Conservation (phyloP, 164 flowering plant species). For the Nymphaea colorata region DNA sequence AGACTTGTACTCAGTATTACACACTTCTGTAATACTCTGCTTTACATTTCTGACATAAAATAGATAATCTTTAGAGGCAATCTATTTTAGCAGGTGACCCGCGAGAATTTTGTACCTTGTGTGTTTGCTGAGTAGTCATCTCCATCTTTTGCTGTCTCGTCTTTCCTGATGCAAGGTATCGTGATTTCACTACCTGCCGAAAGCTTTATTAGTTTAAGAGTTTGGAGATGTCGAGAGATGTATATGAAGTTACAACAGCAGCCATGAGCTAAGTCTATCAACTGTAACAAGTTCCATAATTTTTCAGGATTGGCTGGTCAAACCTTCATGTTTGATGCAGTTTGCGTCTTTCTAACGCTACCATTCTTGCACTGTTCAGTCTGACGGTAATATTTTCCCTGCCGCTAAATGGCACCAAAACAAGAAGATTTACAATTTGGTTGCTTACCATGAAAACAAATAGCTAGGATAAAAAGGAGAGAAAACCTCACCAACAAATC, state of each 20-base stretch:
- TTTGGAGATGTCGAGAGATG: background rate
- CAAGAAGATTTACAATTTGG: background rate
- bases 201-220: too few species aligned
- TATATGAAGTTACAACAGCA: background rate
- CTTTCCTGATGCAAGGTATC: background rate
- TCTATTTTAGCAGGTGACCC: background rate
- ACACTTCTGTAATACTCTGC: too few species aligned
- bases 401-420: background rate
- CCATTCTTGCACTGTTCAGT: background rate
- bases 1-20: too few species aligned
- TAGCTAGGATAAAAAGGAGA: background rate
- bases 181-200: background rate
- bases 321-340: background rate
- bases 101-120: background rate
- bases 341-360: background rate
- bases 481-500: background rate
- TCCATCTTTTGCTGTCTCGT: background rate
- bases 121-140: background rate
- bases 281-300: background rate
- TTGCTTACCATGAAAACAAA: background rate
- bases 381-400: background rate
- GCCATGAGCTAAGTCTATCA: background rate
- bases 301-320: background rate
- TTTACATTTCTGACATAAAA: too few species aligned
- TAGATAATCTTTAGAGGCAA: background rate